Conservation (phyloP, 257 asterid species). For the Perilla frutescens region DNA sequence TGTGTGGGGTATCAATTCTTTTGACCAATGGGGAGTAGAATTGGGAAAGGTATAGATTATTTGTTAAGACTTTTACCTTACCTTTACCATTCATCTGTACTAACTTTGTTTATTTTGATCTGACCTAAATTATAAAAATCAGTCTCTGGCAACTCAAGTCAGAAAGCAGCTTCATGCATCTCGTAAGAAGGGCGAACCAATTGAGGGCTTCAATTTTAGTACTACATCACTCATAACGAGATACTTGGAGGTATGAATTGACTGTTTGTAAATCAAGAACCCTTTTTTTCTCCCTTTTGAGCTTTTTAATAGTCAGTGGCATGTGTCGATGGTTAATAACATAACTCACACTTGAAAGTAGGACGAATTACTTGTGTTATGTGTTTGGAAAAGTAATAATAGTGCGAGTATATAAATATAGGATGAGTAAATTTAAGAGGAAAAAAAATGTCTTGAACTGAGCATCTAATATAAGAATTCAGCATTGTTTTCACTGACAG, state of each 20-base stretch:
- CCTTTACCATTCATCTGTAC: constrained; percentile 19
- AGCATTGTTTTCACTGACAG: background rate
- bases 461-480: constrained; percentile 12
- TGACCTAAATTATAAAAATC: constrained; percentile 25
- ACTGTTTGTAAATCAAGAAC: constrained; percentile 16
- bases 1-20: constrained; percentile 95
- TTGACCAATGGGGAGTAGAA: constrained; percentile 99
- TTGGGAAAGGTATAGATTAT: constrained; percentile 77
- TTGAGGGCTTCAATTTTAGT: constrained; percentile 91
- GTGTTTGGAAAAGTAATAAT: constrained; percentile 2
- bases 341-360: too few species aligned
- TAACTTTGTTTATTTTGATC: constrained; percentile 21
- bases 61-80: background rate
- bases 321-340: background rate
- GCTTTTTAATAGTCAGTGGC: background rate
- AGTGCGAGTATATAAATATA: background rate
- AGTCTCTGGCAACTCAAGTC: constrained; percentile 96
- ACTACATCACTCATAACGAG: constrained; percentile 63
- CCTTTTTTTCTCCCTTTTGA: background rate
- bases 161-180: constrained; percentile 96
- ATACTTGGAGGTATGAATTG: constrained; percentile 71
- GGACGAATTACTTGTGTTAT: background rate
- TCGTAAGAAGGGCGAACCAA: constrained; percentile 79
- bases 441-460: background rate
- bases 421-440: background rate